A percentile compares a stretch with the other conserved stretches of the same genome.
phyloP scores from a whole-genome alignment of 345 rosid genomes.

The Salix udensis region DNA sequence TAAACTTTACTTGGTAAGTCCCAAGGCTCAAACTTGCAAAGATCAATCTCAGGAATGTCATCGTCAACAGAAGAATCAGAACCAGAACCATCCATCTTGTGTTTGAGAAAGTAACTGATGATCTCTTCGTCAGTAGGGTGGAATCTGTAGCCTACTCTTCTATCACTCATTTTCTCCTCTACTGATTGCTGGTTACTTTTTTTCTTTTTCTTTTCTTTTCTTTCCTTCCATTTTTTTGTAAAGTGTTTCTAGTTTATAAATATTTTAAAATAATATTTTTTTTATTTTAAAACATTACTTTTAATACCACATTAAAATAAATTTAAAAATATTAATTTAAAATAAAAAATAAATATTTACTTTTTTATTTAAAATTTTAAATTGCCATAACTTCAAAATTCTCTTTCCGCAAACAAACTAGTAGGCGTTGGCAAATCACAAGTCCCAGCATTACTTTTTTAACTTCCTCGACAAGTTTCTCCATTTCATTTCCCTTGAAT shows the following conservation, averaged over 20 bases:
- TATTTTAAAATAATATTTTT: too few relatives aligned
- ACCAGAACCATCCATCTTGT: slow-evolving; percentile 7
- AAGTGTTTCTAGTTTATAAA: too few relatives aligned
- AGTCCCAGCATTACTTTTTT: not conserved
- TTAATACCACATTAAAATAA: too few relatives aligned
- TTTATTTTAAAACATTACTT: too few relatives aligned
- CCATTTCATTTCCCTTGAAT: not conserved
- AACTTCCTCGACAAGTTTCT: not conserved
- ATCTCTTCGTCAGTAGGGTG: slow-evolving; percentile 21
- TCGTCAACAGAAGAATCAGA: not conserved
- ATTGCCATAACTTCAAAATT: too few relatives aligned
- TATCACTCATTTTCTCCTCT: not conserved
- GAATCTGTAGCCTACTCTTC: slow-evolving; percentile 19
- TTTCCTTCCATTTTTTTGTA: not conserved
- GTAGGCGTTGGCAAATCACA: not conserved
- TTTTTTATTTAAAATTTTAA: too few relatives aligned
- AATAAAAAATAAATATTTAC: too few relatives aligned
- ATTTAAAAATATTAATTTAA: too few relatives aligned
- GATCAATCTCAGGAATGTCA: slow-evolving; percentile 8
- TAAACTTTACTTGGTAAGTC: slow-evolving; percentile 10
- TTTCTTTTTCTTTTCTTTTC: too few relatives aligned
- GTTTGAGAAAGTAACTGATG: slow-evolving; percentile 7
- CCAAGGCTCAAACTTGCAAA: slow-evolving; percentile 20
- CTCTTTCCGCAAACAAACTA: too few relatives aligned
- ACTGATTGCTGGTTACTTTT: too few relatives aligned